Base-by-base conservation (phyloP, 306 rosid genomes). In the Senna tora region DNA sequence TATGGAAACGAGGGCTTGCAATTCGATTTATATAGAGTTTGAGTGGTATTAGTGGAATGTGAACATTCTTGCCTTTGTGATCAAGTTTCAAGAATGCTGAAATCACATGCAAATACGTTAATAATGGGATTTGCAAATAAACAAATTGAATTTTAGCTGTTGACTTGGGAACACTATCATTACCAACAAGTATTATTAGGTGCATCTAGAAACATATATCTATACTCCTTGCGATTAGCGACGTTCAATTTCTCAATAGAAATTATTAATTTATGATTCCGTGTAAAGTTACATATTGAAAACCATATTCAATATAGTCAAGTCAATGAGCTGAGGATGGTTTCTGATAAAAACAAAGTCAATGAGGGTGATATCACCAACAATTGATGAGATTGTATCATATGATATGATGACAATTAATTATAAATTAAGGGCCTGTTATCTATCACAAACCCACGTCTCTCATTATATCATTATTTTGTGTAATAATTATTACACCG, bases 1-100 rank as follows among this genome's bases (percentile, higher is more conserved):
- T 65, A 17, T 39, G 8, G 11, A 72, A 65, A 65, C 43, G 46
- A 62, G 9, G 47, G 72, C 70, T 13, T 65, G 50, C 55, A 36
- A 10, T 39, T 16, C 30, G 30, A 25, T 52, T 43, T 64, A 45
- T 32, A 7, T 43, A 11, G 67, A n/a, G 17, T 72, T 60, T 65
- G 30, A 47, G 50, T 15, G 36, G 72, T 30, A 45, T 2, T 17
- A 32, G 33, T n/a, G 67, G 70, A 56, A 28, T 4, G 25, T 60
- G 47, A 15, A 34, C 66, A 34, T 60, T 16, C 46, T 3, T 9
- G 2, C 22, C 42, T 58, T 32, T 3, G 34, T 30, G 30, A 9
- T 65, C 41, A 66, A 66, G 16, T 66, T 5, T 46, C 30, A 36
- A 30, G 9, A 47, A 47, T 32, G 32, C 39, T 19, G 39, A 36